Percentiles rank a stretch among this genome's conserved stretches.
Conservation (phyloP, 176 grass and related monocot species). For the Themeda triandra region DNA sequence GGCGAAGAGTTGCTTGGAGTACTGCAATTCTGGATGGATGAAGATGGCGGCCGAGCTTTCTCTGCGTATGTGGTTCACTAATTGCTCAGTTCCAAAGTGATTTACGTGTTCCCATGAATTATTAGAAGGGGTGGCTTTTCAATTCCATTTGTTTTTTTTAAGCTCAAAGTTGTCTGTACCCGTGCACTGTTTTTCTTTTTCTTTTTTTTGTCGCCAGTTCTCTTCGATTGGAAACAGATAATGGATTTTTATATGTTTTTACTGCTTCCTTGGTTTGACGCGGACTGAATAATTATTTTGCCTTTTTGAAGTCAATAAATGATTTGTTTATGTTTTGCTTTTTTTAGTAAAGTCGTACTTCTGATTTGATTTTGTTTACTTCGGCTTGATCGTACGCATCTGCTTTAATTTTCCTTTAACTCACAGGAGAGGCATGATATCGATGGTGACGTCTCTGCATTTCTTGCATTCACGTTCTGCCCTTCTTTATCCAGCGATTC, state of each 20-base stretch:
- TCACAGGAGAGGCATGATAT: slow-evolving; percentile 35
- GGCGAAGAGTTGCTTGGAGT: background rate
- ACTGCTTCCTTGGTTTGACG: background rate
- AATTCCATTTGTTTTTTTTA: background rate
- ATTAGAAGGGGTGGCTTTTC: background rate
- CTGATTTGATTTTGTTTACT: slow-evolving; percentile 9
- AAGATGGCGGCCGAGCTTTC: background rate
- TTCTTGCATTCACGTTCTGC: slow-evolving; percentile 8
- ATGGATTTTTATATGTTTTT: background rate
- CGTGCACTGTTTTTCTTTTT: background rate
- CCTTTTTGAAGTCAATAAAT: slow-evolving; percentile 20
- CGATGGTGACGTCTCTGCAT: slow-evolving; percentile 34
- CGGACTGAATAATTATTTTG: slow-evolving; percentile 25
- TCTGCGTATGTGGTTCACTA: background rate
- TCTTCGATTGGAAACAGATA: background rate
- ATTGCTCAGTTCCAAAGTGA: background rate
- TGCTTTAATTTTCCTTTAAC: slow-evolving; percentile 10
- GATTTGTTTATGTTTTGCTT: background rate
- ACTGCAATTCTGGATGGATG: background rate
- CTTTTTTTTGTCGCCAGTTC: background rate
- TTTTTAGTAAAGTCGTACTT: background rate
- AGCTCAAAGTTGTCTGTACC: background rate
- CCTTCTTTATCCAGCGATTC: slow-evolving; percentile 31
- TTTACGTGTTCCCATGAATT: background rate
- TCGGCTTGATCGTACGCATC: background rate